Conservation (phyloP, 2,329 filamentous ascomycete species). For the Pyrenophora graminea region DNA sequence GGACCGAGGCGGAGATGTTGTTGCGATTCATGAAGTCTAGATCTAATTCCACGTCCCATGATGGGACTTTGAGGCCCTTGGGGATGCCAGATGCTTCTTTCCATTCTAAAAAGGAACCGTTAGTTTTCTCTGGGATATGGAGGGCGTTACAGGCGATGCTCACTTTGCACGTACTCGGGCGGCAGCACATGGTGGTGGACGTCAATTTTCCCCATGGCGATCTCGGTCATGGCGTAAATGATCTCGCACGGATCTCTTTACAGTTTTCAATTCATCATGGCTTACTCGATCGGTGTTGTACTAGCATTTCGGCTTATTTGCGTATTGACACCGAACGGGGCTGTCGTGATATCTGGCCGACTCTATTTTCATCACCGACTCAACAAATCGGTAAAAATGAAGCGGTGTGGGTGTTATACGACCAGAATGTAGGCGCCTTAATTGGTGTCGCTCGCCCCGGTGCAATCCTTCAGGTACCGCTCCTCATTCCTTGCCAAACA, state of each 20-base stretch:
- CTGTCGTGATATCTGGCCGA: not conserved
- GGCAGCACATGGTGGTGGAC: slow-evolving; percentile 21
- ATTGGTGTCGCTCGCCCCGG: not conserved
- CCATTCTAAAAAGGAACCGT: slow-evolving; percentile 1
- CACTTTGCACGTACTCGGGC: slow-evolving; percentile 8
- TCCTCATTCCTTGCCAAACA: not conserved
- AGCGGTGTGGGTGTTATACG: no score
- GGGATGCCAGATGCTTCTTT: slow-evolving; percentile 7
- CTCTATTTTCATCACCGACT: not conserved
- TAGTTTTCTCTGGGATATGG: slow-evolving; percentile 1
- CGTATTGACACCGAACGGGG: slow-evolving; percentile 1
- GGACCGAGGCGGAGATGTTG: slow-evolving; percentile 3
- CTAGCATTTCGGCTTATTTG: not conserved
- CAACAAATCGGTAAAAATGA: not conserved
- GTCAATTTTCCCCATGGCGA: slow-evolving; percentile 20
- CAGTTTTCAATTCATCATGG: not conserved
- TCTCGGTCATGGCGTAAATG: not conserved
- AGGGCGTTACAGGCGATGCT: not conserved
- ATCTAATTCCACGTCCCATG: slow-evolving; percentile 3
- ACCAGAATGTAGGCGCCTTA: not conserved
- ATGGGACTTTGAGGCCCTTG: slow-evolving; percentile 27
- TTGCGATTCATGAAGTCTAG: slow-evolving; percentile 19
- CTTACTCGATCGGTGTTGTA: not conserved
- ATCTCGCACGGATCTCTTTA: not conserved
- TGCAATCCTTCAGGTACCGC: not conserved